Evolutionary conservation across 257 asterid species (phyloP).

Genomic region (Penstemon barbatus): DNA sequence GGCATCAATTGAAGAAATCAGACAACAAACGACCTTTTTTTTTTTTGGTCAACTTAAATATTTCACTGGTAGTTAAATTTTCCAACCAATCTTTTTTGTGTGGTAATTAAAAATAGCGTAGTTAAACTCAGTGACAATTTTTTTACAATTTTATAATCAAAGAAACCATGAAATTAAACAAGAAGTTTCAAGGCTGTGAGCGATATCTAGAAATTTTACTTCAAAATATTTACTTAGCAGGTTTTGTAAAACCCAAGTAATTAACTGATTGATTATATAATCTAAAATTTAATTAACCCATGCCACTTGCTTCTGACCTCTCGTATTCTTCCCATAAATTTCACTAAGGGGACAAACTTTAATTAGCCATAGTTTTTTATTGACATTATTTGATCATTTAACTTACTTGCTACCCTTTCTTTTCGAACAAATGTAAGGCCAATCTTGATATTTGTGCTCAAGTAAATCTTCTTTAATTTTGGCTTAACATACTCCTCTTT

Average conservation of each 20-base stretch:
- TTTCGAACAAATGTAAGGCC: slow-evolving; percentile 5
- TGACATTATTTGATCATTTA: too few relatives aligned
- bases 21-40: too few relatives aligned
- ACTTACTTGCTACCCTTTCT: too few relatives aligned
- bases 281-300: slow-evolving; percentile 27
- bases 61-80: too few relatives aligned
- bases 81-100: too few relatives aligned
- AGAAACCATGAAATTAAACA: slow-evolving; percentile 29
- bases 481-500: too few relatives aligned
- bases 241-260: slow-evolving; percentile 36
- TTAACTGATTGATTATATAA: slow-evolving; percentile 40
- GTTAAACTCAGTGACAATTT: too few relatives aligned
- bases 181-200: slow-evolving; percentile 35
- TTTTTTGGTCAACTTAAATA: too few relatives aligned
- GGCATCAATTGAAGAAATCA: too few relatives aligned
- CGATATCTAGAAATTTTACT: background rate
- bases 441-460: slow-evolving; percentile 31
- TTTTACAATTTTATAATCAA: background rate
- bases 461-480: slow-evolving; percentile 7
- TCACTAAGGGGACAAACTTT: too few relatives aligned
- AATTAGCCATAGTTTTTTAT: too few relatives aligned
- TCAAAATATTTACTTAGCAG: background rate
- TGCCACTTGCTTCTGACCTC: slow-evolving; percentile 36
- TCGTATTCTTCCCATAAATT: slow-evolving; percentile 36
- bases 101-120: too few relatives aligned